Evolutionary conservation across 139 green algal genomes (phyloP).

Genomic region (Volvox africanus): DNA sequence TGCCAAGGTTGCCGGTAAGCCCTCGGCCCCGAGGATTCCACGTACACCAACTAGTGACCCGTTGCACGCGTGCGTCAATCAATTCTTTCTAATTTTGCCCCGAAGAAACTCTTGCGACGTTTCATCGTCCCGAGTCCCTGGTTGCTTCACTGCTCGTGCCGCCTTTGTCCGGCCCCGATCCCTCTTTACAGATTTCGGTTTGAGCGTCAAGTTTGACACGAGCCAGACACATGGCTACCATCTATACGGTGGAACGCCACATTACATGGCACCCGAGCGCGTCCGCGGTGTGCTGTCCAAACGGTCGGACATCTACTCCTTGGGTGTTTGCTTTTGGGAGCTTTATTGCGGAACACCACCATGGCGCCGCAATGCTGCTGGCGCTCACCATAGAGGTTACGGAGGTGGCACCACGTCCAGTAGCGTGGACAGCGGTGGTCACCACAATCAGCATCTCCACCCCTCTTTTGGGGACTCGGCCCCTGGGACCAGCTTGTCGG

Average conservation of each 20-base stretch:
- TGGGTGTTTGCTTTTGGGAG: slow-evolving; percentile 41
- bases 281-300: background rate
- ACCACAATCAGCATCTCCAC: background rate
- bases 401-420: background rate
- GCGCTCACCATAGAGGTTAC: slow-evolving; percentile 7
- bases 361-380: slow-evolving; percentile 27
- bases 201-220: slow-evolving; percentile 34
- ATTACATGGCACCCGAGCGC: slow-evolving; percentile 57
- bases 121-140: too few species aligned
- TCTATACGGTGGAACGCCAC: slow-evolving; percentile 49
- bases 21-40: too few species aligned
- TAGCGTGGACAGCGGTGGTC: background rate
- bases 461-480: background rate
- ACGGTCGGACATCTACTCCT: slow-evolving; percentile 17
- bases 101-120: too few species aligned
- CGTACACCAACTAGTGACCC: too few species aligned
- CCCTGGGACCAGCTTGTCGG: background rate
- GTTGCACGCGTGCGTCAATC: too few species aligned
- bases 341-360: slow-evolving; percentile 44
- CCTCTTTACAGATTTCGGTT: slow-evolving; percentile 46
- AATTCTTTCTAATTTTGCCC: too few species aligned
- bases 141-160: too few species aligned
- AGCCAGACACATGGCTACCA: slow-evolving; percentile 27
- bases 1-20: slow-evolving; percentile 35
- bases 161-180: too few species aligned